These are phyloP conservation scores for Hyphopichia homilentoma DNA, from an alignment of 805 yeast species.

Conservation along the genomic window DNA sequence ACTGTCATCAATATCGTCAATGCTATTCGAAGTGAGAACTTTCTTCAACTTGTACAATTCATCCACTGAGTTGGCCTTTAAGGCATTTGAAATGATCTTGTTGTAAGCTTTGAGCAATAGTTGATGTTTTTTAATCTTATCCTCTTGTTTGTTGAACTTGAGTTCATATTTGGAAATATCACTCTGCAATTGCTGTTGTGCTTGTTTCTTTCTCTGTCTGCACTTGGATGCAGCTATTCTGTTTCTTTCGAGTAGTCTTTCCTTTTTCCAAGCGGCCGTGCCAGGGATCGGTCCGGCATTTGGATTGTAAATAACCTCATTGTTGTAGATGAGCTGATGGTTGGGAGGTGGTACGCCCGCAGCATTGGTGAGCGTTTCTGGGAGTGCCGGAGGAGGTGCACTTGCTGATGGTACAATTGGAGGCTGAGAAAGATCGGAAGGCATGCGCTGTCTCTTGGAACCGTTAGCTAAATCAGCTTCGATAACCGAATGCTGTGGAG, in stretches of 20 bases:
- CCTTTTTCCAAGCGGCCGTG: constrained; percentile 65
- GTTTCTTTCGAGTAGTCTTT: constrained; percentile 56
- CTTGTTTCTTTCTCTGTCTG: constrained; percentile 63
- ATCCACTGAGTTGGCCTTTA: too few relatives aligned
- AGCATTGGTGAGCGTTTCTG: constrained; percentile 9
- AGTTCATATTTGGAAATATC: constrained; percentile 48
- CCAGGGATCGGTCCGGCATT: constrained; percentile 59
- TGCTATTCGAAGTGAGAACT: too few relatives aligned
- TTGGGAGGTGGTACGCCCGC: constrained; percentile 49
- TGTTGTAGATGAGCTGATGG: constrained; percentile 49
- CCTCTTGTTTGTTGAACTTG: constrained; percentile 34
- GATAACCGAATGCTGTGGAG: background rate
- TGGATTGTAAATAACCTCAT: constrained; percentile 52
- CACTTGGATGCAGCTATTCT: constrained; percentile 69
- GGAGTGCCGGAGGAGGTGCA: constrained; percentile 5
- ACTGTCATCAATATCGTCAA: too few relatives aligned
- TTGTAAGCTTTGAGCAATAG: constrained; percentile 17
- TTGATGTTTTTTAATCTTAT: constrained; percentile 18
- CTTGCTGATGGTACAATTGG: background rate
- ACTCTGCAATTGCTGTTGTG: constrained; percentile 63
- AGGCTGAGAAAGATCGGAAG: background rate
- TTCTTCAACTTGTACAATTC: too few relatives aligned
- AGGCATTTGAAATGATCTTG: too few relatives aligned
- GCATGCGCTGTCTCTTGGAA: too few relatives aligned
- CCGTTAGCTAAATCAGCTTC: background rate